Percentiles rank a stretch among this genome's conserved stretches.
phyloP scores from a whole-genome alignment of 371 early-diverging fungal genomes.

The Blastocladiella emersonii region DNA sequence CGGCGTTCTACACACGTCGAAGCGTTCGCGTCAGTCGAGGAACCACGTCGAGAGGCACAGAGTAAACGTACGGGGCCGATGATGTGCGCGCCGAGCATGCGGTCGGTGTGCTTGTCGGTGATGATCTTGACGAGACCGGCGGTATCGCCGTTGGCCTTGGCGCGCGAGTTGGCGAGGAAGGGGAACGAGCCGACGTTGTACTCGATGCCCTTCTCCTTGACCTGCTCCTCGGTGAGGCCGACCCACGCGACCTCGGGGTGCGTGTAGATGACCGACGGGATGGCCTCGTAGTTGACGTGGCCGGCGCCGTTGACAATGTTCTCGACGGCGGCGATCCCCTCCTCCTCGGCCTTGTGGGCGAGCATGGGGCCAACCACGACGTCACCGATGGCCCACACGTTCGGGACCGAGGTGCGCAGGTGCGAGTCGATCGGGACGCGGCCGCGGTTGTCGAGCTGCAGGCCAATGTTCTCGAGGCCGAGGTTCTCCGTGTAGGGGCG shows the following conservation, averaged over 20 bases:
- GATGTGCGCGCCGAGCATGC: slow-evolving; percentile 92
- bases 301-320: slow-evolving; percentile 83
- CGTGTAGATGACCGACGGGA: slow-evolving; percentile 97
- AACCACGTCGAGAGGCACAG: no score
- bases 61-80: slow-evolving; percentile 56
- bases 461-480: slow-evolving; percentile 78
- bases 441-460: slow-evolving; percentile 75
- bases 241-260: slow-evolving; percentile 98
- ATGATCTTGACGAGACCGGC: slow-evolving; percentile 94
- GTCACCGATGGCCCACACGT: slow-evolving; percentile 94
- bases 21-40: neutral
- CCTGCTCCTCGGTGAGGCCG: slow-evolving; percentile 86
- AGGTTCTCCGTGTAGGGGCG: slow-evolving; percentile 86
- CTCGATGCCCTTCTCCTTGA: slow-evolving; percentile 71
- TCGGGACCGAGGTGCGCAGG: slow-evolving; percentile 63
- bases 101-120: slow-evolving; percentile 86
- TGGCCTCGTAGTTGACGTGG: slow-evolving; percentile 95
- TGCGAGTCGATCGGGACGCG: slow-evolving; percentile 73
- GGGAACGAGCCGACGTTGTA: slow-evolving; percentile 86
- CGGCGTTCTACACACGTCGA: slow-evolving; percentile 50
- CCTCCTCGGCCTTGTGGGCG: slow-evolving; percentile 98
- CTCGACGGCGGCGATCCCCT: slow-evolving; percentile 91
- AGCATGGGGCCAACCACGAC: slow-evolving; percentile 94
- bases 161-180: slow-evolving; percentile 92
- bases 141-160: slow-evolving; percentile 89